Evolutionary conservation across 2,329 filamentous ascomycete genomes (phyloP).

Genomic region (Calonectria pseudoreteaudii): DNA sequence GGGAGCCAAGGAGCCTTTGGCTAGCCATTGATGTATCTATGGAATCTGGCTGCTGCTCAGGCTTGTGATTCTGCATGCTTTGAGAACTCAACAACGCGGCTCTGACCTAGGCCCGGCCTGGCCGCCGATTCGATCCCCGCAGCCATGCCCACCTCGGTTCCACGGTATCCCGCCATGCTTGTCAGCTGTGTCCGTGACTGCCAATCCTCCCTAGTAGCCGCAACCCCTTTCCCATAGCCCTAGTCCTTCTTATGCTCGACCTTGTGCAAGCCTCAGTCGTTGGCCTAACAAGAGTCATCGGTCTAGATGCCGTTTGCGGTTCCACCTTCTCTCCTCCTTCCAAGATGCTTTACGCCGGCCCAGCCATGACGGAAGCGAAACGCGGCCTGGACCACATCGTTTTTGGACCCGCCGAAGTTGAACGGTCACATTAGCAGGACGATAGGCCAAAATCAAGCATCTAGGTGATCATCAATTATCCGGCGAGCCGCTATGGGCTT

Average conservation of each 20-base stretch:
- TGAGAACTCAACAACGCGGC: conserved; percentile 5
- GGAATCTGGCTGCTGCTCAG: not conserved
- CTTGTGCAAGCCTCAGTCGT: conserved; percentile 1
- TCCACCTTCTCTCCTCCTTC: not conserved
- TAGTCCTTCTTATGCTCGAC: conserved; percentile 9
- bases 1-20: not conserved
- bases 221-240: not conserved
- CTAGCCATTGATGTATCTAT: not conserved
- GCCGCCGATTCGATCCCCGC: conserved; percentile 17
- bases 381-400: not conserved
- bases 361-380: conserved; percentile 9
- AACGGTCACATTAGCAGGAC: not conserved
- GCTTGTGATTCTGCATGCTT: conserved; percentile 1
- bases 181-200: not conserved
- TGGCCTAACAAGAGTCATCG: not conserved
- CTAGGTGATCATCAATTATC: conserved; percentile 11
- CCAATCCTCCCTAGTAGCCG: not conserved
- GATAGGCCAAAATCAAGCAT: not conserved
- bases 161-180: conserved; percentile 3
- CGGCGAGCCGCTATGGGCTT: not conserved
- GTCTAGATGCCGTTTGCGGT: not conserved
- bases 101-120: not conserved
- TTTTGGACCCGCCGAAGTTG: not conserved
- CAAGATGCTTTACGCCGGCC: not conserved
- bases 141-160: conserved; percentile 1